Conservation (phyloP, 2,329 filamentous ascomycete genomes). For the Penicillium sp. region DNA sequence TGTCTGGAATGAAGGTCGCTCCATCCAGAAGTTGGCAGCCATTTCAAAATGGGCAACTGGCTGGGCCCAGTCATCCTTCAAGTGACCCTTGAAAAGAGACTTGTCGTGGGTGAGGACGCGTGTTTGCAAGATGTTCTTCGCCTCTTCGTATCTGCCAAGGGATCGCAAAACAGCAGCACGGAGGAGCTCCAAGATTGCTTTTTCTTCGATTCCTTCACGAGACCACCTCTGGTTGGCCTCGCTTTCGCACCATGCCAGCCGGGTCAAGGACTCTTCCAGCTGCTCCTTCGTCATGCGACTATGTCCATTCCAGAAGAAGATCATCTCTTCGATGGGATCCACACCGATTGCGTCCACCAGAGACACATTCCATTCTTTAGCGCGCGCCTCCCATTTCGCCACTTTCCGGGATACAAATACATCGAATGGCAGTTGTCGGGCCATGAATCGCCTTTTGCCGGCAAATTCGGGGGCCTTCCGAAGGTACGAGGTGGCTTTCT, state of each 20-base stretch:
- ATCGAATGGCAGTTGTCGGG: constrained; percentile 84
- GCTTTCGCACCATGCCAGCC: constrained; percentile 65
- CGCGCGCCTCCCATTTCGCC: constrained; percentile 78
- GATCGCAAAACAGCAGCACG: constrained; percentile 63
- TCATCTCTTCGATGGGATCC: constrained; percentile 83
- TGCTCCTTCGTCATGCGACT: constrained; percentile 70
- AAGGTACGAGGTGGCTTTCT: constrained; percentile 65
- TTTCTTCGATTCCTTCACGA: constrained; percentile 56
- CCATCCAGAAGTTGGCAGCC: constrained; percentile 74
- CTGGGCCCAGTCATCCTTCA: constrained; percentile 58
- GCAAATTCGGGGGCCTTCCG: constrained; percentile 67
- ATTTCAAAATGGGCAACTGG: constrained; percentile 83
- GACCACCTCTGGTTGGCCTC: constrained; percentile 54
- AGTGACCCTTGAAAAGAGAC: constrained; percentile 49
- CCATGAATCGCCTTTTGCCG: constrained; percentile 87
- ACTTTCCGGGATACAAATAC: constrained; percentile 79
- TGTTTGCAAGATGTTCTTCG: constrained; percentile 59
- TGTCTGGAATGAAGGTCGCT: constrained; percentile 47
- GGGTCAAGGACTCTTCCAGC: constrained; percentile 59
- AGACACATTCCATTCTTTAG: constrained; percentile 62
- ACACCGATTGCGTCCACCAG: constrained; percentile 77
- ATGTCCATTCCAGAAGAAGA: constrained; percentile 86
- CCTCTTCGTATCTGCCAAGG: constrained; percentile 60
- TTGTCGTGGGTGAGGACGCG: constrained; percentile 60
- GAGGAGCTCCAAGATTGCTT: constrained; percentile 63